Evolutionary conservation across 2,329 filamentous ascomycete genomes (phyloP).

Genomic region (Aureobasidium vineae): DNA sequence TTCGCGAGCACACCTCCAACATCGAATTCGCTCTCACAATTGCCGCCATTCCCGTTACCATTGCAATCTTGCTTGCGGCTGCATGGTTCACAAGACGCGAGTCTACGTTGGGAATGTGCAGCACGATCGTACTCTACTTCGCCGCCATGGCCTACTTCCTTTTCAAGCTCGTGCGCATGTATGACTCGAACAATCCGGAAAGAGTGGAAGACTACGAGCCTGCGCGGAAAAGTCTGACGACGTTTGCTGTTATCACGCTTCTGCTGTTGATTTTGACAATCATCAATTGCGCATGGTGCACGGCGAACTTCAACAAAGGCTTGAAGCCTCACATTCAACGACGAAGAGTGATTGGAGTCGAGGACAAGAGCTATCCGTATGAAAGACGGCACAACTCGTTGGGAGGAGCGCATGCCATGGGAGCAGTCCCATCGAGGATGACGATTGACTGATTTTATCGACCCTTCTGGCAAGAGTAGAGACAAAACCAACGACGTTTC

Average conservation of each 20-base stretch:
- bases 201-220: constrained; percentile 63
- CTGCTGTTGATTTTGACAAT: constrained; percentile 87
- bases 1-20: constrained; percentile 67
- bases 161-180: constrained; percentile 98
- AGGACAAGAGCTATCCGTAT: constrained; percentile 48
- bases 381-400: constrained; percentile 28
- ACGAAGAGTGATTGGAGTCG: constrained; percentile 50
- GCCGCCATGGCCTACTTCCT: constrained; percentile 91
- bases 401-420: constrained; percentile 34
- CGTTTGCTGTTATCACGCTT: constrained; percentile 92
- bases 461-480: constrained; percentile 8
- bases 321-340: constrained; percentile 80
- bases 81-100: constrained; percentile 84
- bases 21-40: constrained; percentile 84
- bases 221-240: constrained; percentile 80
- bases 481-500: constrained; percentile 16
- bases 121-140: constrained; percentile 79
- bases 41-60: constrained; percentile 86
- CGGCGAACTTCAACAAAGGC: constrained; percentile 84
- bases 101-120: constrained; percentile 71
- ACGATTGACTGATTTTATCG: constrained; percentile 46
- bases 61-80: constrained; percentile 79
- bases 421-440: constrained; percentile 42
- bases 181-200: constrained; percentile 54
- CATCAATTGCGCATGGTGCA: constrained; percentile 79